Conservation (phyloP, 2,329 filamentous ascomycete species). For the Claviceps maximensis region DNA sequence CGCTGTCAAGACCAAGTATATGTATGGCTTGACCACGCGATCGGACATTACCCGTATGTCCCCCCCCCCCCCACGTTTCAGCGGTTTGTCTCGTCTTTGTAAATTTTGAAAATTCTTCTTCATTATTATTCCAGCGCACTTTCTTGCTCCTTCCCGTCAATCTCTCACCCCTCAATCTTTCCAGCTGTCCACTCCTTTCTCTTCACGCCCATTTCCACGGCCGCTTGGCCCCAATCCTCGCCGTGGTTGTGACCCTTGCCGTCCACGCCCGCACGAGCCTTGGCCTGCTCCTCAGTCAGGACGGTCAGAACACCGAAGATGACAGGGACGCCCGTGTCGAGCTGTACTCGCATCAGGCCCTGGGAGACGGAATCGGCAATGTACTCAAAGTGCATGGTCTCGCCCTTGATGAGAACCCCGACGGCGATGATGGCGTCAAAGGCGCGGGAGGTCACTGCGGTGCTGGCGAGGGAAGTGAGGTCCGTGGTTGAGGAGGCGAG, state of each 20-base stretch:
- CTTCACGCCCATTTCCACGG: slow-evolving; percentile 89
- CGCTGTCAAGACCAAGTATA: too few species aligned
- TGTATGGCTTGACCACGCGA: too few species aligned
- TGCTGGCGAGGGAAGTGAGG: slow-evolving; percentile 36
- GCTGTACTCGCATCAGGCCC: slow-evolving; percentile 85
- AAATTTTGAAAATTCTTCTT: too few species aligned
- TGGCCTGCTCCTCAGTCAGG: slow-evolving; percentile 74
- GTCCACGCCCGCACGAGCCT: slow-evolving; percentile 68
- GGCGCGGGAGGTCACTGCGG: slow-evolving; percentile 35
- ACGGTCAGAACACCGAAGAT: slow-evolving; percentile 89
- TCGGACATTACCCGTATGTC: too few species aligned
- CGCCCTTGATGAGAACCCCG: slow-evolving; percentile 93
- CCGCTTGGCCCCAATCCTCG: slow-evolving; percentile 88
- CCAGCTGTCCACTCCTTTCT: slow-evolving; percentile 71
- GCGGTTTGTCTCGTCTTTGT: too few species aligned
- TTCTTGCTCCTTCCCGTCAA: too few species aligned
- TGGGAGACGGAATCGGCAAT: slow-evolving; percentile 85
- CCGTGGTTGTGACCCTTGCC: slow-evolving; percentile 73
- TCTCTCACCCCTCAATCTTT: slow-evolving; percentile 32
- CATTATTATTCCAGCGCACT: too few species aligned
- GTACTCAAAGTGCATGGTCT: slow-evolving; percentile 99
- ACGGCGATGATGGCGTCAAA: slow-evolving; percentile 95
- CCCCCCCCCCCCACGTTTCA: too few species aligned
- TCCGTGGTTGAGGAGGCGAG: slow-evolving; percentile 58
- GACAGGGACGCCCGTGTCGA: slow-evolving; percentile 79